phyloP scores from a whole-genome alignment of 2,329 filamentous ascomycete genomes.

The Cercospora nicotianae region DNA sequence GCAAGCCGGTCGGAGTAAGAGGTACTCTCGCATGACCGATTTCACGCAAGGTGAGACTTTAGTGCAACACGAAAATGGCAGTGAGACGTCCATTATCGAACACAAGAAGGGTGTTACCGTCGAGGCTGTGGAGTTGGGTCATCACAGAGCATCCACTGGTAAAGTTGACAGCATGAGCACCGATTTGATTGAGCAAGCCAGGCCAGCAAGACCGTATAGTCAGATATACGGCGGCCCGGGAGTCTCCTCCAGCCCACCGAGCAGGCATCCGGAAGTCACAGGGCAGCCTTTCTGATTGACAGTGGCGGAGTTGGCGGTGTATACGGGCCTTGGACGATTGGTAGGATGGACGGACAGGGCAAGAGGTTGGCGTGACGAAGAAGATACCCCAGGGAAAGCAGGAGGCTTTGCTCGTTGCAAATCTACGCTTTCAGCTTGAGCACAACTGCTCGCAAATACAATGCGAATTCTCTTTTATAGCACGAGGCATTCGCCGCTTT shows the following conservation, averaged over 20 bases:
- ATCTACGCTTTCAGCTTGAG: neutral
- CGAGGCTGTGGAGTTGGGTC: neutral
- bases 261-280: neutral
- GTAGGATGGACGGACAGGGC: neutral
- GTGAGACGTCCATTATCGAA: slow-evolving; percentile 19
- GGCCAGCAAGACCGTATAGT: neutral
- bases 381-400: neutral
- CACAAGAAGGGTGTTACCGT: neutral
- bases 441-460: neutral
- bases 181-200: neutral
- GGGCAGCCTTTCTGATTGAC: neutral
- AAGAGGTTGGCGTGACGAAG: neutral
- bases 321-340: neutral
- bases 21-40: slow-evolving; percentile 19
- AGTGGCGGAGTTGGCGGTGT: neutral
- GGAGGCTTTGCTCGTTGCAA: neutral
- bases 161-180: neutral
- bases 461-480: neutral
- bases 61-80: slow-evolving; percentile 14
- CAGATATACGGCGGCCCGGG: neutral
- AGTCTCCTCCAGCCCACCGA: neutral
- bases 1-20: neutral
- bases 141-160: neutral
- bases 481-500: neutral
- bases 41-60: slow-evolving; percentile 17